A percentile compares a stretch with the other conserved stretches of the same genome.
Conservation (phyloP, 2,329 filamentous ascomycete genomes). For the Xylogone sp. region DNA sequence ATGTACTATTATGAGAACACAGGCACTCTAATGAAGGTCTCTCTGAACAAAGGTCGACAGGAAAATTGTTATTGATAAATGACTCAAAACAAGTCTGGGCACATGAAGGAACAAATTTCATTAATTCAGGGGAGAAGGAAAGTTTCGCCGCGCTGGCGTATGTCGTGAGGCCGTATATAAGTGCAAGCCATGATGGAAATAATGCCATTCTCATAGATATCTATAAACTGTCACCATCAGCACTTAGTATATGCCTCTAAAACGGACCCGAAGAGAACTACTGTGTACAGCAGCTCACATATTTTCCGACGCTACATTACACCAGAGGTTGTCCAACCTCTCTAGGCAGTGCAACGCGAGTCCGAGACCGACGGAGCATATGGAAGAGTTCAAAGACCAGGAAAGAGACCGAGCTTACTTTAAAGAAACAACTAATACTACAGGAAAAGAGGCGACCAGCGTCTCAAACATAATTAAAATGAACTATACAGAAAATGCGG, state of each 20-base stretch:
- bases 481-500: conserved; percentile 10
- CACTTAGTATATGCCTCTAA: neutral
- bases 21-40: conserved; percentile 57
- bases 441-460: conserved; percentile 25
- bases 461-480: conserved; percentile 30
- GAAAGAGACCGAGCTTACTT: conserved; percentile 21
- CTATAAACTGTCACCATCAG: neutral
- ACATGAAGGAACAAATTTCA: conserved; percentile 38
- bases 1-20: conserved; percentile 54
- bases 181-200: conserved; percentile 24
- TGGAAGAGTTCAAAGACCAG: neutral
- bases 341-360: neutral
- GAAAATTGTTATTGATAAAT: conserved; percentile 60
- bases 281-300: neutral
- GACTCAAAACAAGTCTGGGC: conserved; percentile 57
- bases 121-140: conserved; percentile 22
- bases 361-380: neutral
- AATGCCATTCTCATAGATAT: conserved; percentile 24
- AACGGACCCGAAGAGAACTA: neutral
- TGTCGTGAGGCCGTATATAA: conserved; percentile 19
- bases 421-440: conserved; percentile 21
- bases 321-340: neutral
- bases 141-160: conserved; percentile 14
- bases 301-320: neutral
- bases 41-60: conserved; percentile 41